Base-by-base conservation (phyloP, 345 rosid species). In the Acer negundo region DNA sequence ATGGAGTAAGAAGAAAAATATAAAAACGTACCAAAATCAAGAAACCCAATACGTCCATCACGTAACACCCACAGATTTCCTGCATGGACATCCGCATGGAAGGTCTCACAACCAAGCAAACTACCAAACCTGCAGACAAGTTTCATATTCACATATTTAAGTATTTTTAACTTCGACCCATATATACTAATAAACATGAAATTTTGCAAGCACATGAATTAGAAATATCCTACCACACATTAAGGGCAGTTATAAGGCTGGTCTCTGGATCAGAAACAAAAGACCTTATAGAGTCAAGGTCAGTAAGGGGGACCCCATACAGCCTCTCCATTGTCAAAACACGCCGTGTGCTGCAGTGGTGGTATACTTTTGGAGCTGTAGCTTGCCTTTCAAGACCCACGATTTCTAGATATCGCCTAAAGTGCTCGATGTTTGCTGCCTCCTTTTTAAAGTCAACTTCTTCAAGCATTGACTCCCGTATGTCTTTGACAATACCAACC, bases 1-100 rank as follows among this genome's bases (percentile, higher is more conserved):
- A 72, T 28, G 19, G 38, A 69, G 62, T 40, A 0, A 59, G 28
- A 40, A 22, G 24, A 16, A 16, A 63, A 63, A 51, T 15, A 31
- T 9, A 26, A 58, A 11, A 75, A 63, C 77, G 65, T 88, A 95
- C 98, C 99, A 81, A 93, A 93, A 91, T 95, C 99, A 82, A 95
- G 98, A 89, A 90, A 95, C 40, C 99, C 98, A 78, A 93, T 93
- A 61, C 96, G 97, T 68, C 99, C 99, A 90, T 95, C 98, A 69
- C 92, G 92, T 82, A 95, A 84, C 75, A 91, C 65, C 99, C 98
- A 93, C 78, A 93, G 86, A 87, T 95, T 95, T 75, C 99, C 98
- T 1, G 98, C 99, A 82, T 95, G 99, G 28, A 95, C 99, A 92
- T 95, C 99, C 78, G 99, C 99, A 83, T 93, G 99, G 87, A 95